These are phyloP conservation scores for Quercus gilva DNA, from an alignment of 306 rosid species.

Conservation along the genomic window DNA sequence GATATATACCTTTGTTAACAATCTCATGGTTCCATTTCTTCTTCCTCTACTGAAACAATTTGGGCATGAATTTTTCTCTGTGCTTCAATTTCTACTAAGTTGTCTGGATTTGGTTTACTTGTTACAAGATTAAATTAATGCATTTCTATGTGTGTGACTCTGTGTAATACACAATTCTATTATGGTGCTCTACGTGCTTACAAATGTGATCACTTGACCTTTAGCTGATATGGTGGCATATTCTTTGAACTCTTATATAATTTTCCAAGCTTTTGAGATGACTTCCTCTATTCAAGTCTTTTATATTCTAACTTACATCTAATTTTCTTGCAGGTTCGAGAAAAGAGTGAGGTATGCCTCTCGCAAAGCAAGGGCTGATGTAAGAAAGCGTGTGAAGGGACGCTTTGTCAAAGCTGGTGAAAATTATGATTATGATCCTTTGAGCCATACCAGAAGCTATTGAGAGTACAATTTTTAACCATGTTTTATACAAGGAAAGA, in stretches of 20 bases:
- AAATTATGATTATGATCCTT: constrained; percentile 79
- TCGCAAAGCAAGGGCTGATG: constrained; percentile 94
- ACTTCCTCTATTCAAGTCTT: background rate
- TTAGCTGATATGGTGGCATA: background rate
- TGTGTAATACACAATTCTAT: background rate
- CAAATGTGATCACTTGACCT: background rate
- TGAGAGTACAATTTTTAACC: constrained; percentile 63
- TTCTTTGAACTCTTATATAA: constrained; percentile 4
- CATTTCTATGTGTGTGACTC: background rate
- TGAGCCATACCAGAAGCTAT: constrained; percentile 87
- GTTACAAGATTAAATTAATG: background rate
- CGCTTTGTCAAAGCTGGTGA: constrained; percentile 96
- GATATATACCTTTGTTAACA: background rate
- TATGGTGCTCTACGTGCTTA: background rate
- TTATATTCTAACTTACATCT: background rate
- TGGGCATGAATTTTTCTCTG: background rate
- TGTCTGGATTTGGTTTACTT: background rate
- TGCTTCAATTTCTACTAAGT: background rate
- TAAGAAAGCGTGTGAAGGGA: constrained; percentile 91
- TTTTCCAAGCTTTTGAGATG: background rate
- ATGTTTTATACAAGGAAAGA: constrained; percentile 47
- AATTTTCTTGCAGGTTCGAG: constrained; percentile 54
- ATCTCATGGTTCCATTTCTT: background rate
- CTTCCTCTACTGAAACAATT: background rate
- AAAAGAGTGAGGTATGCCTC: constrained; percentile 91